Conservation (phyloP, 2,329 filamentous ascomycete genomes). For the Drechslerella stenobrocha region DNA sequence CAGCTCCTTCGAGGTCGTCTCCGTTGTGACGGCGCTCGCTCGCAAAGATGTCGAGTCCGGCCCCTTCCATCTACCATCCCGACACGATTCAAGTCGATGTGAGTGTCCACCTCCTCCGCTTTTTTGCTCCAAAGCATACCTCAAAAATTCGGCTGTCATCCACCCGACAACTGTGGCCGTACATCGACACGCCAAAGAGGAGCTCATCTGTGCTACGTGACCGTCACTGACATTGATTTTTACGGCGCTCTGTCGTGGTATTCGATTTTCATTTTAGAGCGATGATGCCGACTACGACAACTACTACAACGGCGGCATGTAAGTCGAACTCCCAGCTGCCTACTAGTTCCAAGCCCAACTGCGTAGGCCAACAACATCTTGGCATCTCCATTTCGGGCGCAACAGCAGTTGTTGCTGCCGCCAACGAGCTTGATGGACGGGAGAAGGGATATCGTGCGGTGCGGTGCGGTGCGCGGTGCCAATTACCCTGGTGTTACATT, state of each 20-base stretch:
- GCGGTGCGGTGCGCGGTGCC: no score
- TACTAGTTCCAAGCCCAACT: conserved; percentile 11
- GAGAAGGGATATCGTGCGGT: no score
- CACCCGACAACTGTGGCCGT: conserved; percentile 14
- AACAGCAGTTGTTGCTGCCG: no score
- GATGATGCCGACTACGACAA: conserved; percentile 42
- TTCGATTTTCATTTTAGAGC: conserved; percentile 13
- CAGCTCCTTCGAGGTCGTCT: conserved; percentile 6
- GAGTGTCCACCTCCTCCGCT: conserved; percentile 8
- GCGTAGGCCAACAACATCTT: conserved; percentile 15
- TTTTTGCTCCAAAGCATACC: conserved; percentile 1
- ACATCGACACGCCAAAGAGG: no score
- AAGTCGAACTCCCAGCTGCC: conserved; percentile 24
- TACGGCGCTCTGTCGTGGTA: conserved; percentile 16
- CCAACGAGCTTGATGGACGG: no score
- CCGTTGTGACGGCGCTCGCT: background rate
- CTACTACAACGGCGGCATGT: conserved; percentile 43
- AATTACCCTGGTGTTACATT: no score
- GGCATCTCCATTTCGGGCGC: conserved; percentile 18
- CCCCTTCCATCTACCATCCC: conserved; percentile 35
- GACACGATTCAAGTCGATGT: conserved; percentile 36
- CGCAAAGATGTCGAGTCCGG: conserved; percentile 36
- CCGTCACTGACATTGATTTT: conserved; percentile 5
- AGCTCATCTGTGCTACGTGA: background rate
- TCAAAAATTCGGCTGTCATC: background rate